Conservation (phyloP, 192 early-diverging fungal species). For the Coemansia pectinata region DNA sequence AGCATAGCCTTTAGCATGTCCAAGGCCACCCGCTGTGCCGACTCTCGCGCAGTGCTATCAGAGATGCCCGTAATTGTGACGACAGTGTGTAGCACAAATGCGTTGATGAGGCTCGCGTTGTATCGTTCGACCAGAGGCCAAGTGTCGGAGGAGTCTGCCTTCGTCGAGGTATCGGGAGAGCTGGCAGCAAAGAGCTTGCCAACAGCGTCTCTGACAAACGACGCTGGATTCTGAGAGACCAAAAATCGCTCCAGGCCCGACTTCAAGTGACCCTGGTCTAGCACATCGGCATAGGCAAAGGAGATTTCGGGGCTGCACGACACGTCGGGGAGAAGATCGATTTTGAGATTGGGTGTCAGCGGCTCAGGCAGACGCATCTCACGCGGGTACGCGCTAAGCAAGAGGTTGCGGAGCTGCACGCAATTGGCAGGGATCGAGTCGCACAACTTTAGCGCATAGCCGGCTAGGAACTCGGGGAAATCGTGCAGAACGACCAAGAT, state of each 20-base stretch:
- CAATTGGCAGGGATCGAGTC: slow-evolving; percentile 89
- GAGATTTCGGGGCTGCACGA: slow-evolving; percentile 81
- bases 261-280: slow-evolving; percentile 66
- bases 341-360: slow-evolving; percentile 92
- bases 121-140: slow-evolving; percentile 52
- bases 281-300: slow-evolving; percentile 75
- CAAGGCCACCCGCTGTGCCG: slow-evolving; percentile 63
- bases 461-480: slow-evolving; percentile 96
- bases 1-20: slow-evolving; percentile 83
- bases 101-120: slow-evolving; percentile 79
- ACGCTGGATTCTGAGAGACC: slow-evolving; percentile 55
- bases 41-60: slow-evolving; percentile 31
- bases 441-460: slow-evolving; percentile 88
- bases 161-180: not conserved
- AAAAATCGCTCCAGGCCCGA: slow-evolving; percentile 75
- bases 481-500: slow-evolving; percentile 92
- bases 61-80: slow-evolving; percentile 68
- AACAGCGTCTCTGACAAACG: slow-evolving; percentile 12
- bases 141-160: not conserved
- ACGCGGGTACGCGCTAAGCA: slow-evolving; percentile 94
- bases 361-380: slow-evolving; percentile 97
- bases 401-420: slow-evolving; percentile 93
- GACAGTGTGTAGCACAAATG: slow-evolving; percentile 86
- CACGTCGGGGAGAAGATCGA: slow-evolving; percentile 88
- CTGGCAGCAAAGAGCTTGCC: slow-evolving; percentile 4